Evolutionary conservation across 73 alveolate species (phyloP).

Genomic region (Paraurostyla sp.): DNA sequence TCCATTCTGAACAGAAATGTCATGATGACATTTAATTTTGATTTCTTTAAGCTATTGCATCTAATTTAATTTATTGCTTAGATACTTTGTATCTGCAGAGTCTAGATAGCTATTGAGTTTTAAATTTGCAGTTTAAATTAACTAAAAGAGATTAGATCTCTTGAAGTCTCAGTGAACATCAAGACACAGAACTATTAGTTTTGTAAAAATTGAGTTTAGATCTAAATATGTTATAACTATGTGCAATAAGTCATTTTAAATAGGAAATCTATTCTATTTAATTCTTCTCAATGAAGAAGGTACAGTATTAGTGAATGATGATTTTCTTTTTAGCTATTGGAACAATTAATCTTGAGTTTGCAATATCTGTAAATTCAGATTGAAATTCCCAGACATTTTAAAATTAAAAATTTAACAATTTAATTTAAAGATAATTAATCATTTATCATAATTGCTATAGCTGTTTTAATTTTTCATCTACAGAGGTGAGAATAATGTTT

Average conservation of each 20-base stretch:
- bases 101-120: neutral
- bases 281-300: conserved; percentile 9
- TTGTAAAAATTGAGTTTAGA: neutral
- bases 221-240: neutral
- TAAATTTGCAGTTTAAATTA: neutral
- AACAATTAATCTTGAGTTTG: neutral
- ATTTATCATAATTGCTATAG: too few relatives aligned
- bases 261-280: neutral
- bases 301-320: neutral
- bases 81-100: neutral
- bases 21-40: neutral
- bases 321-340: neutral
- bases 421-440: too few relatives aligned
- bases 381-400: neutral
- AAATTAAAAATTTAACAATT: neutral
- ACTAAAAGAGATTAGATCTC: neutral
- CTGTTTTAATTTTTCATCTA: too few relatives aligned
- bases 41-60: neutral
- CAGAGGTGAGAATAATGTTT: too few relatives aligned
- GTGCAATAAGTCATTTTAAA: neutral
- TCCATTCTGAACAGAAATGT: neutral
- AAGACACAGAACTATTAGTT: neutral
- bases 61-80: neutral
- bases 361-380: neutral
- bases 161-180: conserved; percentile 1